Evolutionary conservation across 805 yeast species (phyloP), one percentile per base, ranked within the genome.

Genomic region (Candida railenensis): DNA sequence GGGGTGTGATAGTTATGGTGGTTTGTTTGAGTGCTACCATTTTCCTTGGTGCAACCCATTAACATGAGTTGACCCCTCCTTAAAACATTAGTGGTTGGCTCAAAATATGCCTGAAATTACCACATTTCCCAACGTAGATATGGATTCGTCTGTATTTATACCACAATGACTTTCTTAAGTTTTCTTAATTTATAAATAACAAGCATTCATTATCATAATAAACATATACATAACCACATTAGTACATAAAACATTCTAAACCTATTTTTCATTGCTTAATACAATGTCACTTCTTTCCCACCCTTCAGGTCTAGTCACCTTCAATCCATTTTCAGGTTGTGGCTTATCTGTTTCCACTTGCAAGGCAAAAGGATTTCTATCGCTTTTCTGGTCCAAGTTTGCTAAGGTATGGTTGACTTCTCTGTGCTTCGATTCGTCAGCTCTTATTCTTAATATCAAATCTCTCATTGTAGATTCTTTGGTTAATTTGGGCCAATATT

Each of bases 331-430:
- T 5, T 53, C 57, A 5, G 77, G 77, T 52, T 73, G 77, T 9
- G 67, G 68, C 44, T 58, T 50, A 16, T 56, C 58, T 18, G 73
- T 63, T 28, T 70, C 63, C 40, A 79, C 57, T 34, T 78, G 47
- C 53, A 69, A 55, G 4, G 75, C 89, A 62, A 80, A 85, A 12
- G 91, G 91, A 57, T 85, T 85, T 55, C 89, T 73, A 59, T 85
- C 89, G 1, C 40, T 43, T 25, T 63, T 61, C 51, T 72, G 80
- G 45, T 71, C 61, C 54, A 85, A 72, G 55, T 84, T 84, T 12
- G 87, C 90, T 57, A 84, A 75, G 0, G 90, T 85, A 56, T 85
- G 91, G 65, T 85, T 85, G 22, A 85, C 90, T 57, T 85, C 91
- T 62, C 91, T 74, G 59, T 85, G 90, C 60, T 85, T 85, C 36